Percentiles rank a stretch among this genome's conserved stretches.
Conservation (phyloP, 805 yeast species). For the Metschnikowia rubicola region DNA sequence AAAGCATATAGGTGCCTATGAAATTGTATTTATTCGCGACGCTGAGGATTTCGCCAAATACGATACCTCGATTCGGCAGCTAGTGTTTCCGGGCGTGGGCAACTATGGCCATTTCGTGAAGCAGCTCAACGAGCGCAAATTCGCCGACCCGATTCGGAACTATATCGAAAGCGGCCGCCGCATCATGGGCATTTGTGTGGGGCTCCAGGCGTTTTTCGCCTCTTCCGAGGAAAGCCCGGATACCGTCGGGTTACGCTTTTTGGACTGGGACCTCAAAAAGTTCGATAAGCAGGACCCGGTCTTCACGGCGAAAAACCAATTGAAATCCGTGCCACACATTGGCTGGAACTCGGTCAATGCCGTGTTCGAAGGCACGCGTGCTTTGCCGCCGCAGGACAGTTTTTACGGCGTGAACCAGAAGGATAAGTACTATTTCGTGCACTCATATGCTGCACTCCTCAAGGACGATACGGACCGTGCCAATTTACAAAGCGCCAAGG, state of each 20-base stretch:
- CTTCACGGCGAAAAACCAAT: constrained; percentile 25
- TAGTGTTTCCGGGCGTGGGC: constrained; percentile 96
- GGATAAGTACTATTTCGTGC: constrained; percentile 88
- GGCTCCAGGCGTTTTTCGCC: constrained; percentile 78
- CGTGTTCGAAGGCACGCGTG: constrained; percentile 21
- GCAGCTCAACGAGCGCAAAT: constrained; percentile 56
- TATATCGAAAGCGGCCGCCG: constrained; percentile 79
- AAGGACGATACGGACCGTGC: constrained; percentile 25
- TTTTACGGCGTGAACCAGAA: constrained; percentile 64
- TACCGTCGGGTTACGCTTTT: constrained; percentile 45
- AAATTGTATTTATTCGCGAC: constrained; percentile 56
- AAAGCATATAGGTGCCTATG: constrained; percentile 63
- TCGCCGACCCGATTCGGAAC: constrained; percentile 59
- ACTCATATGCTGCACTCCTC: constrained; percentile 83
- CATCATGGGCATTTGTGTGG: constrained; percentile 97
- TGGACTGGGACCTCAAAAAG: constrained; percentile 46
- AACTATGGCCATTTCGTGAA: constrained; percentile 92
- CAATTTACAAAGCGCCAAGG: constrained; percentile 25
- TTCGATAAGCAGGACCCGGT: constrained; percentile 46
- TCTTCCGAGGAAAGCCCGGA: constrained; percentile 74
- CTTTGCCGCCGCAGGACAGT: constrained; percentile 23
- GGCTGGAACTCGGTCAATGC: constrained; percentile 78
- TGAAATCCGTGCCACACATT: constrained; percentile 90
- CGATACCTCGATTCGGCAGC: constrained; percentile 45
- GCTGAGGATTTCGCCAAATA: constrained; percentile 49